Evolutionary conservation across 768 basidiomycete genomes (phyloP).

Genomic region (Podaxis sp.): DNA sequence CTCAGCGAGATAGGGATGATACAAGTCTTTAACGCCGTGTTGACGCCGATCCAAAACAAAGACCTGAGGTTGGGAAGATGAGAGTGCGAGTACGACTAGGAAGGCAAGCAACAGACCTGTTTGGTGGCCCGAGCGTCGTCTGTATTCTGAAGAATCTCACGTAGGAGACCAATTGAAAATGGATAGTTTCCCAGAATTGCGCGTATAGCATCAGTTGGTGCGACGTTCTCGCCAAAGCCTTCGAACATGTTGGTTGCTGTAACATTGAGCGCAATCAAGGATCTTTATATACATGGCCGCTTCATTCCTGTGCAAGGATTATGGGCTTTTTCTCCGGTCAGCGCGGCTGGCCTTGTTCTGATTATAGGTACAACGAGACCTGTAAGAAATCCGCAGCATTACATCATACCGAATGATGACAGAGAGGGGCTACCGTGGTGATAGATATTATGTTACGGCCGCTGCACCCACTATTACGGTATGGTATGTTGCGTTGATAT

Average conservation of each 20-base stretch:
- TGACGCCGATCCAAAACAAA: conserved; percentile 31
- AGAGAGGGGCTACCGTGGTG: too few relatives aligned
- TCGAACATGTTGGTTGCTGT: conserved; percentile 16
- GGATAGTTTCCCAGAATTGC: conserved; percentile 37
- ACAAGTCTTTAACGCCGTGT: conserved; percentile 24
- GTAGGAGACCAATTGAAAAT: conserved; percentile 34
- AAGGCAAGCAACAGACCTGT: conserved; percentile 24
- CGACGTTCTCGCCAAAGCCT: conserved; percentile 18
- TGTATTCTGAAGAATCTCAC: conserved; percentile 40
- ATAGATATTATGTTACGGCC: too few relatives aligned
- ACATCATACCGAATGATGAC: too few relatives aligned
- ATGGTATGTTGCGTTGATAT: too few relatives aligned
- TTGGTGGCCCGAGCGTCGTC: conserved; percentile 36
- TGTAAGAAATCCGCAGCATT: too few relatives aligned
- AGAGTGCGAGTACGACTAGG: not conserved
- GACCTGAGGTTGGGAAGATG: conserved; percentile 13
- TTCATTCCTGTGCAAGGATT: too few relatives aligned
- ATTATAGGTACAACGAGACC: too few relatives aligned
- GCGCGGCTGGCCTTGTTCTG: too few relatives aligned
- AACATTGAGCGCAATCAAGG: not conserved
- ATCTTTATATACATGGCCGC: too few relatives aligned
- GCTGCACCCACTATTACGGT: too few relatives aligned
- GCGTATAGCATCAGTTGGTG: conserved; percentile 22
- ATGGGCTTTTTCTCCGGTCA: too few relatives aligned
- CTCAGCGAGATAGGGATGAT: conserved; percentile 24